Base-by-base conservation (phyloP, 2,329 filamentous ascomycete species). In the Colletotrichum tropicale region DNA sequence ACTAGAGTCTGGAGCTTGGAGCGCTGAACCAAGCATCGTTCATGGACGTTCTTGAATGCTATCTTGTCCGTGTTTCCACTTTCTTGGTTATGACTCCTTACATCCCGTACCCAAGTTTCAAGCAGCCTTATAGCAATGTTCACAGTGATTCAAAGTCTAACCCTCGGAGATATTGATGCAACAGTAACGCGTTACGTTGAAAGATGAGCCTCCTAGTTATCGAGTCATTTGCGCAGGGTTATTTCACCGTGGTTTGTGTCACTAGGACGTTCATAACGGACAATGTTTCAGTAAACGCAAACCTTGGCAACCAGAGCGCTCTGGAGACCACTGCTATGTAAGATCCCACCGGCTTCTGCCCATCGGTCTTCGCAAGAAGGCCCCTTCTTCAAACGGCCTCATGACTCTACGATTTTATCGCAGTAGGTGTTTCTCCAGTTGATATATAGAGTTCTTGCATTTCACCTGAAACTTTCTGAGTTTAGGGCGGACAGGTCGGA, bases 81-180 rank as follows among this genome's bases (percentile, higher is more conserved):
- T 36, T 36, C 1, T 36, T 8, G 34, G 16, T 36, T 16, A 16
- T 36, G 1, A 36, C 34, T 36, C 34, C 2, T 2, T 36, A 36
- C 34, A n/a, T n/a, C 18, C 38, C 18, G 2, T 43, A 12, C 18
- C 9, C 38, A 43, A 43, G 38, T 43, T n/a, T n/a, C 18, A 43
- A 3, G n/a, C 5, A 18, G 18, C 38, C 18, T n/a, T 10, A 12
- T n/a, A n/a, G 5, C 0, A 43, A 2, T 43, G 5, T 48, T 48
- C 38, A 48, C 38, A 12, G 18, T n/a, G 38, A 48, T 48, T 10
- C 3, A 48, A 48, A n/a, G 9, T 48, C 38, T 48, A 48, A n/a
- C 0, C 0, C 18, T n/a, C 38, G 9, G 18, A 48, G 18, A 48
- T 48, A 12, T 6, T n/a, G n/a, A n/a, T n/a, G n/a, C 0, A 0